Evolutionary conservation across 2,329 filamentous ascomycete species (phyloP).

Genomic region (Fusarium equiseti): DNA sequence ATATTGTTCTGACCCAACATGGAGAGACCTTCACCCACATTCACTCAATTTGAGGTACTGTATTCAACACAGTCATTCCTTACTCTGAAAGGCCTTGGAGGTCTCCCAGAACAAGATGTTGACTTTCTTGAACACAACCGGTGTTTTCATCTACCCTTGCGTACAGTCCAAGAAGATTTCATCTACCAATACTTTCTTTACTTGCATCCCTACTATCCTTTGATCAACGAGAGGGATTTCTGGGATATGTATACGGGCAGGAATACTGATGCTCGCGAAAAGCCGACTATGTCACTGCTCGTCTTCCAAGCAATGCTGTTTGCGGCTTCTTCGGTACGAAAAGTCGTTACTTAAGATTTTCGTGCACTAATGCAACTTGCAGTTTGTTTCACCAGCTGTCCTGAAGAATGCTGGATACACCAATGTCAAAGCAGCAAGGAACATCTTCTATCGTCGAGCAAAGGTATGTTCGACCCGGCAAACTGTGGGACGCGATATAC

Average conservation of each 20-base stretch:
- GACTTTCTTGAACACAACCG: conserved; percentile 4
- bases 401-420: conserved; percentile 36
- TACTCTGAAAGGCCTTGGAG: neutral
- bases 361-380: rapidly evolving
- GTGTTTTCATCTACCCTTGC: conserved; percentile 14
- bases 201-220: conserved; percentile 32
- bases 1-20: neutral
- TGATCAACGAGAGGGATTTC: conserved; percentile 29
- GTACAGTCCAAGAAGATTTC: conserved; percentile 7
- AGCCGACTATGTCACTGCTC: conserved; percentile 18
- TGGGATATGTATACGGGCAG: conserved; percentile 31
- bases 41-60: neutral
- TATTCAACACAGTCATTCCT: conserved; percentile 8
- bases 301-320: conserved; percentile 32
- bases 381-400: conserved; percentile 35
- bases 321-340: conserved; percentile 29
- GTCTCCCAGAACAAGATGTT: conserved; percentile 7
- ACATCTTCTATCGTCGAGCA: conserved; percentile 34
- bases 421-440: conserved; percentile 31
- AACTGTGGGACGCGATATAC: too few relatives aligned
- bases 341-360: rapidly evolving
- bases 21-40: neutral
- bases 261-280: neutral
- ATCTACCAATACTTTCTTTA: conserved; percentile 30
- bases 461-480: neutral